Conservation (phyloP, 2,329 filamentous ascomycete genomes). For the Beauveria sp. region DNA sequence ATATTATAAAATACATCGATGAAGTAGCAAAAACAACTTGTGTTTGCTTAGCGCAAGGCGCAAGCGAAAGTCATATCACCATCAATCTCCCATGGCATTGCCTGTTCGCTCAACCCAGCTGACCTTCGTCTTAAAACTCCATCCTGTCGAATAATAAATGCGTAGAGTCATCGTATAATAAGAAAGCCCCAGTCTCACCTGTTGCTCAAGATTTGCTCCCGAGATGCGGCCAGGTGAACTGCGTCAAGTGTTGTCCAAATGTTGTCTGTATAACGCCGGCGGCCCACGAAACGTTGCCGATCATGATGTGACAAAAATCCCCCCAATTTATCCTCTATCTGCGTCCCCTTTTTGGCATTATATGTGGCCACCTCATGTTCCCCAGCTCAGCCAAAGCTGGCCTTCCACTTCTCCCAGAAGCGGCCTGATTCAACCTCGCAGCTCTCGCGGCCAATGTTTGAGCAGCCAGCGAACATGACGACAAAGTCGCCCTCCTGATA, state of each 20-base stretch:
- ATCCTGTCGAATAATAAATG: not conserved
- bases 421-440: constrained; percentile 65
- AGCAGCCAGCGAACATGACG: constrained; percentile 70
- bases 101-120: not conserved
- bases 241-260: constrained; percentile 9
- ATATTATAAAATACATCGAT: constrained; percentile 9
- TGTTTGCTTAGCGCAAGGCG: not conserved
- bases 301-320: constrained; percentile 8
- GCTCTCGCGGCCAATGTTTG: constrained; percentile 44
- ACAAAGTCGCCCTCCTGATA: constrained; percentile 83
- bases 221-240: not conserved
- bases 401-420: constrained; percentile 41
- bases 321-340: not conserved
- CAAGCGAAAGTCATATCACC: not conserved
- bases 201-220: not conserved
- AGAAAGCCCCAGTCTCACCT: not conserved
- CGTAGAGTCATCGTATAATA: constrained; percentile 4
- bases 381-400: constrained; percentile 27
- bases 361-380: not conserved
- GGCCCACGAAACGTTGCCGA: constrained; percentile 4
- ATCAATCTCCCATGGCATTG: not conserved
- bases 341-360: not conserved
- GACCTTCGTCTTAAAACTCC: not conserved
- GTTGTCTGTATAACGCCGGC: constrained; percentile 10
- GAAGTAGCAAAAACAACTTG: not conserved